phyloP scores from a whole-genome alignment of 139 green algal species.

The Chlorella sp. region DNA sequence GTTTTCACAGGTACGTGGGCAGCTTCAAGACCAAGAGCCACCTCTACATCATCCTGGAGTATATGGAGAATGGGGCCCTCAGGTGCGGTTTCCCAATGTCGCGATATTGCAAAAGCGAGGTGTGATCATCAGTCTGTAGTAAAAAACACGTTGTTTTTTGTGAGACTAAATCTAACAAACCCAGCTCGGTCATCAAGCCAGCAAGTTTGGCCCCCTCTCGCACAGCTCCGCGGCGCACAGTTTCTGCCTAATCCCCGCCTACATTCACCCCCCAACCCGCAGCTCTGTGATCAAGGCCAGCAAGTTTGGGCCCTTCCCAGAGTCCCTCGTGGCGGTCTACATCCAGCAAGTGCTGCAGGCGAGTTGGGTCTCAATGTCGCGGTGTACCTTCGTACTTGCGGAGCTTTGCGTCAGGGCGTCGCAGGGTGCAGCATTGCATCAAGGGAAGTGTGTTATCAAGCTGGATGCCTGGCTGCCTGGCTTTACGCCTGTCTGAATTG shows the following conservation, averaged over 20 bases:
- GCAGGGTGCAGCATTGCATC: too few relatives aligned
- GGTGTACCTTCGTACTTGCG: too few relatives aligned
- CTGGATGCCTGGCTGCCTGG: too few relatives aligned
- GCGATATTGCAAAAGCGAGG: neutral
- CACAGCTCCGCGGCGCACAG: neutral
- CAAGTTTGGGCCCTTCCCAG: conserved; percentile 91
- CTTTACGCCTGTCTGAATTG: neutral
- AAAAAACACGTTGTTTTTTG: too few relatives aligned
- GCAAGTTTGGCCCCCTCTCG: neutral
- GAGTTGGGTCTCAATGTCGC: too few relatives aligned
- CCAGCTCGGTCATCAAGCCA: too few relatives aligned
- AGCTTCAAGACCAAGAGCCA: conserved; percentile 91
- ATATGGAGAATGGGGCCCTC: conserved; percentile 93
- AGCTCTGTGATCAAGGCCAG: conserved; percentile 86
- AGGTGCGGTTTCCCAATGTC: neutral
- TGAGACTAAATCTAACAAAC: too few relatives aligned
- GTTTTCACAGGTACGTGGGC: conserved; percentile 80
- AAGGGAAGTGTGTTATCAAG: too few relatives aligned
- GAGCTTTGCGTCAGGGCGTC: too few relatives aligned
- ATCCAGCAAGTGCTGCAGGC: conserved; percentile 77
- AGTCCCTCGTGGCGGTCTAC: conserved; percentile 90
- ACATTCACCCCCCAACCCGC: neutral
- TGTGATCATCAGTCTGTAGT: too few relatives aligned
- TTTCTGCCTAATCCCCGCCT: neutral
- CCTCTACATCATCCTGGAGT: conserved; percentile 98